These are phyloP conservation scores for Aspergillus puulaauensis DNA, from an alignment of 2,329 filamentous ascomycete genomes.

Conservation along the genomic window DNA sequence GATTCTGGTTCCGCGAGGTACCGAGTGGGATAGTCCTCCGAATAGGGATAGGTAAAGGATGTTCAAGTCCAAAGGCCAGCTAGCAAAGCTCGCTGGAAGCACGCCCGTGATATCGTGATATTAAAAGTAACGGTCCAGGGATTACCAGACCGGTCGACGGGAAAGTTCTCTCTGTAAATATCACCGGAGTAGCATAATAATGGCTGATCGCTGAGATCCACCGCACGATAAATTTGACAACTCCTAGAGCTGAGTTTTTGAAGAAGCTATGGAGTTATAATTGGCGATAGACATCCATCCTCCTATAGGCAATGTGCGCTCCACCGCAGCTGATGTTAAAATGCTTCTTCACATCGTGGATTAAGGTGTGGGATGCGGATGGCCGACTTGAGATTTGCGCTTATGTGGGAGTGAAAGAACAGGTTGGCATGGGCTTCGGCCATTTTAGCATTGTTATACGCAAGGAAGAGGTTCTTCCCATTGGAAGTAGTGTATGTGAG, in stretches of 20 bases:
- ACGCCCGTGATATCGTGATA: not conserved
- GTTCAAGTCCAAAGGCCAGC: not conserved
- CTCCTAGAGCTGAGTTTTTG: not conserved
- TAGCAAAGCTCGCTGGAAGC: constrained; percentile 1
- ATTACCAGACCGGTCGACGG: not conserved
- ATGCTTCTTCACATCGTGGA: too few species aligned
- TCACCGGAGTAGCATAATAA: not conserved
- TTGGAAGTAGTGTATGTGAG: not conserved
- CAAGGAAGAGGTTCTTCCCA: not conserved
- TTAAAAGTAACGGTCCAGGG: not conserved
- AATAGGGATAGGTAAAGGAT: not conserved
- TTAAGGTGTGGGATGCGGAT: not conserved
- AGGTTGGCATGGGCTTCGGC: not conserved
- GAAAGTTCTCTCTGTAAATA: not conserved
- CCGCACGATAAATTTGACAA: not conserved
- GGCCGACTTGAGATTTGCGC: not conserved
- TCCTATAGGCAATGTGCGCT: not conserved
- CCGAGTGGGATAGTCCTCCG: constrained; percentile 1
- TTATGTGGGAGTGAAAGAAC: not conserved
- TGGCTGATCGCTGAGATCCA: not conserved
- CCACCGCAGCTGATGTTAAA: too few species aligned
- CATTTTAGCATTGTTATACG: constrained; percentile 1
- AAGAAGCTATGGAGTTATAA: not conserved
- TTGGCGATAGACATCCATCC: not conserved
- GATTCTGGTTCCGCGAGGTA: not conserved